Percentiles rank a stretch among this genome's conserved stretches.
Conservation (phyloP, 331 rosid genomes). For the Erythrophleum ivorense region DNA sequence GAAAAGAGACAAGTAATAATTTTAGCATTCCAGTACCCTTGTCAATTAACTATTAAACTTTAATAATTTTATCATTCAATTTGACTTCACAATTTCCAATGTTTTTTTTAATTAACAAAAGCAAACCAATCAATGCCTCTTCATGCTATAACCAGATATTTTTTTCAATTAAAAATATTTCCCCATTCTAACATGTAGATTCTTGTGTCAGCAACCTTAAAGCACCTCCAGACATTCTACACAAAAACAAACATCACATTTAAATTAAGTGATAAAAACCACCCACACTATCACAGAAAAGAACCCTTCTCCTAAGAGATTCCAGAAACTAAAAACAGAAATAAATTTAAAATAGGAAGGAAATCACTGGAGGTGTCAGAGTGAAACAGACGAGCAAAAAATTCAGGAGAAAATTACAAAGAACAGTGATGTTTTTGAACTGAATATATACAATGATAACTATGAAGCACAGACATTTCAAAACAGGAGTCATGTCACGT, state of each 20-base stretch:
- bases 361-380: constrained; percentile 15
- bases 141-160: constrained; percentile 21
- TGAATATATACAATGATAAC: constrained; percentile 7
- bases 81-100: constrained; percentile 29
- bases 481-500: not conserved
- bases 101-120: not conserved
- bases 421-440: constrained; percentile 3
- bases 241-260: constrained; percentile 10
- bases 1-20: constrained; percentile 14
- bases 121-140: not conserved
- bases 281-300: not conserved
- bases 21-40: constrained; percentile 25
- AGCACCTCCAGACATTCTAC: constrained; percentile 6
- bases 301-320: constrained; percentile 4
- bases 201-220: constrained; percentile 25
- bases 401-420: constrained; percentile 15
- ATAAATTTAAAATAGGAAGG: not conserved
- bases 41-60: constrained; percentile 25
- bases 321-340: constrained; percentile 13
- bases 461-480: not conserved
- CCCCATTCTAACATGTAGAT: constrained; percentile 1
- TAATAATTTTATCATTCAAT: constrained; percentile 19
- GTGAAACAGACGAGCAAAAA: constrained; percentile 1
- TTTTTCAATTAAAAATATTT: not conserved
- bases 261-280: constrained; percentile 25